phyloP scores from a whole-genome alignment of 495 filamentous ascomycete genomes.

The Filosporella fistucella region DNA sequence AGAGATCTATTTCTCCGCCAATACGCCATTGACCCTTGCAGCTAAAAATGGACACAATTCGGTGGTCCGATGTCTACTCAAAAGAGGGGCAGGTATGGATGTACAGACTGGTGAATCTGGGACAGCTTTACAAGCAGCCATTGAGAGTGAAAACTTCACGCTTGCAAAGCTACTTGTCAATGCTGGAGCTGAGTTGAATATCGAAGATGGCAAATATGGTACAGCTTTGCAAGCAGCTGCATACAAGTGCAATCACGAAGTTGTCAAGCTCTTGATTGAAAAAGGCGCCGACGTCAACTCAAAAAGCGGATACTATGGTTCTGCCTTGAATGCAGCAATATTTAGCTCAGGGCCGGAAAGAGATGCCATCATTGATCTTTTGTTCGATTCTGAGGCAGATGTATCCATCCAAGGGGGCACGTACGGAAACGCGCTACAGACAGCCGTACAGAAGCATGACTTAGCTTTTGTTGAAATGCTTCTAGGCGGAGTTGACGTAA shows the following conservation, averaged over 20 bases:
- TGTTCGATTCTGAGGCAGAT: conserved; percentile 13
- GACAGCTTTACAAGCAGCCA: background rate
- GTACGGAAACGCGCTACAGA: conserved; percentile 24
- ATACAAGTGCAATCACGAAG: background rate
- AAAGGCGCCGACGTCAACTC: background rate
- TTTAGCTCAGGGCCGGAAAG: background rate
- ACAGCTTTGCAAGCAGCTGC: background rate
- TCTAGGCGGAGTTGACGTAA: conserved; percentile 11
- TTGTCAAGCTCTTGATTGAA: background rate
- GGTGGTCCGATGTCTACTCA: conserved; percentile 39
- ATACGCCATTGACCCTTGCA: conserved; percentile 49
- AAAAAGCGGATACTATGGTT: background rate
- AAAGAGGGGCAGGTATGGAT: conserved; percentile 25
- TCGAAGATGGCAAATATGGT: background rate
- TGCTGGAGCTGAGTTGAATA: background rate
- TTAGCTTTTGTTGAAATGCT: conserved; percentile 1
- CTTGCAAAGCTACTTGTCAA: background rate
- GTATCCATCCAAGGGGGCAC: conserved; percentile 23
- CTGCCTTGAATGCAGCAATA: background rate
- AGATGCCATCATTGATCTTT: background rate
- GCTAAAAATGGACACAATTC: conserved; percentile 41
- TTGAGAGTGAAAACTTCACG: background rate
- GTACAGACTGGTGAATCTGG: background rate
- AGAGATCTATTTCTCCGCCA: too few species aligned
- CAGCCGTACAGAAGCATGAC: background rate